Evolutionary conservation across 2,329 filamentous ascomycete genomes (phyloP), one percentile per base, ranked within the genome.

Genomic region (Clarireedia paspali): DNA sequence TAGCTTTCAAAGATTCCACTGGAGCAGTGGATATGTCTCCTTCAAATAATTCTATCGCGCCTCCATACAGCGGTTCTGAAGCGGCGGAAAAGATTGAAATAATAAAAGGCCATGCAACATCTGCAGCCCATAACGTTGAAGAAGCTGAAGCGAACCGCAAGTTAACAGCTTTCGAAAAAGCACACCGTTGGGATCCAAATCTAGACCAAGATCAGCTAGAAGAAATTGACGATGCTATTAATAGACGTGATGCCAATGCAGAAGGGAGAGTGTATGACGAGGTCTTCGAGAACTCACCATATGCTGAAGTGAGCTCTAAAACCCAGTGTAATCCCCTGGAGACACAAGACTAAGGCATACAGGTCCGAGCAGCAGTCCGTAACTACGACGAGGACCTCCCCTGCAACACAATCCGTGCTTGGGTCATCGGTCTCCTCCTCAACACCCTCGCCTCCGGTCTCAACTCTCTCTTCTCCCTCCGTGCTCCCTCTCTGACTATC

Each of bases 371-470:
- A 50, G 55, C 57, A 1, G 55, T 61, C 12, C 38, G 59, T 9
- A 58, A 59, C 34, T 82, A 78, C 59, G 83, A 86, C 64, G 78
- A 85, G 62, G 77, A 83, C 39, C 67, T 85, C 27, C 83, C 83
- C 1, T 84, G 82, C 71, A 85, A 83, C 66, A 87, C 84, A 0
- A 71, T 85, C 23, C 77, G 83, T 46, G 82, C 82, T 24, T 86
- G 83, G 82, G 74, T 74, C 1, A 84, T 63, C 27, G 61, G 62
- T 5, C 26, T 64, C 23, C 83, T 57, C 10, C 47, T 63, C 20
- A 56, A 47, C 9, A 58, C 63, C 17, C 53, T 65, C 6, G 60
- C 57, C 36, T 54, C 62, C 4, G 60, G 57, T 6, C 57, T 66
- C 46, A 69, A 69, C 40, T 64, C 63, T 7, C 55, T 69, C 12